A percentile compares a stretch with the other conserved stretches of the same genome.
Conservation (phyloP, 164 flowering plant species). For the Vitis amurensis region DNA sequence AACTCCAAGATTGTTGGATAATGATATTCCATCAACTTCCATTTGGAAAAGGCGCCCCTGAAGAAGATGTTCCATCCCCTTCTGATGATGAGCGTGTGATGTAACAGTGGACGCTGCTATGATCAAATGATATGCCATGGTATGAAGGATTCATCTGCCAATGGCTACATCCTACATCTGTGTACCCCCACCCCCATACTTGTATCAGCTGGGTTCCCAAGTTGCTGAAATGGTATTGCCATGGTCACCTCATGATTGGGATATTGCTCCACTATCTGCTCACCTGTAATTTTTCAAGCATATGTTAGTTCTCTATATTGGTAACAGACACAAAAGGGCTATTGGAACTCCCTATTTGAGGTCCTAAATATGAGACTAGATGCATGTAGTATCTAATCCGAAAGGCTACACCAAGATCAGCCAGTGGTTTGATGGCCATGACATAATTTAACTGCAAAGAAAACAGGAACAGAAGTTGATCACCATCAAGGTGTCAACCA, state of each 20-base stretch:
- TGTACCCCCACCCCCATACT: not conserved
- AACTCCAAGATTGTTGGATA: too few relatives aligned
- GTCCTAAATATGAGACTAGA: too few relatives aligned
- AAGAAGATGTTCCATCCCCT: not conserved
- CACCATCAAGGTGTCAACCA: too few relatives aligned
- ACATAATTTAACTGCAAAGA: too few relatives aligned
- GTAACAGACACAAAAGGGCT: too few relatives aligned
- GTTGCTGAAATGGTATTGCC: not conserved
- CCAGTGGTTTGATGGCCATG: too few relatives aligned
- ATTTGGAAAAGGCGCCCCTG: not conserved
- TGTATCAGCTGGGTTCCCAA: not conserved
- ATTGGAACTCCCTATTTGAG: too few relatives aligned
- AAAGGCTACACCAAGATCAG: too few relatives aligned
- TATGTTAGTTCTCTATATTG: not conserved
- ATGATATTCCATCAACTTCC: too few relatives aligned
- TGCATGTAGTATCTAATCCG: too few relatives aligned
- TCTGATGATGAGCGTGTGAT: slow-evolving; percentile 5
- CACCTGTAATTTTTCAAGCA: not conserved
- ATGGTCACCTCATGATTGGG: slow-evolving; percentile 3
- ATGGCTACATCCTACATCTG: not conserved
- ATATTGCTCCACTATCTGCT: not conserved
- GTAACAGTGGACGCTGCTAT: not conserved
- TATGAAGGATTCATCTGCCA: not conserved
- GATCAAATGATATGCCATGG: not conserved
- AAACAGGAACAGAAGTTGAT: too few relatives aligned